Evolutionary conservation across 352 stramenopile species (phyloP).

Genomic region (Pythium biforme): DNA sequence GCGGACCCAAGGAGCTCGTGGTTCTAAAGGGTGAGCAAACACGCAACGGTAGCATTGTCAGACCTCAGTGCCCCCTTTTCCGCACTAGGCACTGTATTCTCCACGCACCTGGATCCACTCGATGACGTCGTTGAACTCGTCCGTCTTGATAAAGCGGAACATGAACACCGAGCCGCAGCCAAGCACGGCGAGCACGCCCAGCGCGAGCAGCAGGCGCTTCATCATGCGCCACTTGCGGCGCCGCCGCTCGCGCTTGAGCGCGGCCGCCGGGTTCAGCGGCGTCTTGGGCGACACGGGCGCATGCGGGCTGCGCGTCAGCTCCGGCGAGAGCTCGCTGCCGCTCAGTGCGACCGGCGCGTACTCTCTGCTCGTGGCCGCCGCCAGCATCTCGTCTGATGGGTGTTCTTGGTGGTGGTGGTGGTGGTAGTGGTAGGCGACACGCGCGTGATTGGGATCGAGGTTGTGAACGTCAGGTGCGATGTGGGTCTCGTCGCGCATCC

Average conservation of each 20-base stretch:
- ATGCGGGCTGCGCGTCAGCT: slow-evolving; percentile 5
- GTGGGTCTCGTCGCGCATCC: background rate
- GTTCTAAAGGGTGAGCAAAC: slow-evolving; percentile 13
- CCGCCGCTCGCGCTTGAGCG: slow-evolving; percentile 7
- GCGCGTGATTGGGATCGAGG: too few species aligned
- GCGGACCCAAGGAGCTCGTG: slow-evolving; percentile 42
- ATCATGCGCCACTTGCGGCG: slow-evolving; percentile 22
- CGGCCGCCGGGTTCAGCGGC: slow-evolving; percentile 19
- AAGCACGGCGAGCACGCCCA: slow-evolving; percentile 24
- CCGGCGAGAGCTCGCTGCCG: slow-evolving; percentile 12
- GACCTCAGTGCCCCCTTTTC: too few species aligned
- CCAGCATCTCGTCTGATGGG: background rate
- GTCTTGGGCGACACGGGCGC: slow-evolving; percentile 17
- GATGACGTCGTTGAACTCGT: slow-evolving; percentile 47
- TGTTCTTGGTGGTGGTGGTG: background rate
- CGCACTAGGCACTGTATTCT: too few species aligned
- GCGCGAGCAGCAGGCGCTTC: slow-evolving; percentile 22
- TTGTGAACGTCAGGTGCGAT: background rate
- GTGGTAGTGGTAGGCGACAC: too few species aligned
- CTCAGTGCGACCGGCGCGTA: slow-evolving; percentile 25
- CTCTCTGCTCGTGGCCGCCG: slow-evolving; percentile 8
- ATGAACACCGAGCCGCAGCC: slow-evolving; percentile 26
- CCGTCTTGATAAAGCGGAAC: slow-evolving; percentile 42
- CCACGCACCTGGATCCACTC: slow-evolving; percentile 46
- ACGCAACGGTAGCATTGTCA: background rate